phyloP scores from a whole-genome alignment of 257 asterid species.

The Nemophila menziesii region DNA sequence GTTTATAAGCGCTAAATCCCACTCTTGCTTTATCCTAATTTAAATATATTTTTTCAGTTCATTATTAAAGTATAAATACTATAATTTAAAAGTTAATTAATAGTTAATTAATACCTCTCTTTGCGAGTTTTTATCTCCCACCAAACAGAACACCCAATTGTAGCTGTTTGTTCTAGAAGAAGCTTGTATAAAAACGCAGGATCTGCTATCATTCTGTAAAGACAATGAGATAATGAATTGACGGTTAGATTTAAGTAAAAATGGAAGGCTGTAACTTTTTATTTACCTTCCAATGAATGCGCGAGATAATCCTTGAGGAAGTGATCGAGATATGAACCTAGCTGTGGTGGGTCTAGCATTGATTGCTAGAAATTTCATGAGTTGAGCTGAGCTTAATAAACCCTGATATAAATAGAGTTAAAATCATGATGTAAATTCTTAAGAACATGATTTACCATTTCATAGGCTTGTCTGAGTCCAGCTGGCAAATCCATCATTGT shows the following conservation, averaged over 20 bases:
- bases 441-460: slow-evolving; percentile 51
- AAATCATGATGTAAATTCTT: slow-evolving; percentile 10
- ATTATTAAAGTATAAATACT: not conserved
- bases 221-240: slow-evolving; percentile 5
- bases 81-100: not conserved
- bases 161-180: slow-evolving; percentile 79
- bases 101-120: slow-evolving; percentile 57
- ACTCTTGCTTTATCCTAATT: slow-evolving; percentile 83
- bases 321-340: slow-evolving; percentile 73
- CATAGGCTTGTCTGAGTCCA: slow-evolving; percentile 95
- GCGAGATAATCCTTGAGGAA: slow-evolving; percentile 80
- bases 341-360: slow-evolving; percentile 91
- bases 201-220: slow-evolving; percentile 91
- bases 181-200: slow-evolving; percentile 78
- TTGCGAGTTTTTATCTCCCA: slow-evolving; percentile 90
- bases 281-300: slow-evolving; percentile 86
- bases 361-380: slow-evolving; percentile 68
- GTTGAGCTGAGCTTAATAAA: slow-evolving; percentile 90
- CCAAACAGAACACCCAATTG: slow-evolving; percentile 90
- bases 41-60: slow-evolving; percentile 8
- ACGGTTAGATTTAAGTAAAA: not conserved
- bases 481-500: slow-evolving; percentile 96
- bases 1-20: slow-evolving; percentile 98
- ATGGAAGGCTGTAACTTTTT: not conserved
- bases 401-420: slow-evolving; percentile 46